A percentile compares a stretch with the other conserved stretches of the same genome.
Evolutionary conservation across 345 rosid species (phyloP).

Genomic region (Hibiscus syriacus): DNA sequence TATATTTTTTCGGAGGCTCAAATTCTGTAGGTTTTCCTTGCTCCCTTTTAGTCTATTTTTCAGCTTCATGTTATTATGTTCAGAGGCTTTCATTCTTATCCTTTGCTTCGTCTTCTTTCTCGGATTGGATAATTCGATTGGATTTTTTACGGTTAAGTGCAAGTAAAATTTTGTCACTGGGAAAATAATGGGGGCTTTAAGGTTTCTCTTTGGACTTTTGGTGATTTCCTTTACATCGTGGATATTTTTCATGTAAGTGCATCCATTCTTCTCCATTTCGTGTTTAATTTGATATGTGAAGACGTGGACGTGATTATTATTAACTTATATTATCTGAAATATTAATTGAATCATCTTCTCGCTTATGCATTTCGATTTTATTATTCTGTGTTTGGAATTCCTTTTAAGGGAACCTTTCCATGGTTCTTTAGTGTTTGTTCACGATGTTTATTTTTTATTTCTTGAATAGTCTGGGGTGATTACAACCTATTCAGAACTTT

Average conservation of each 20-base stretch:
- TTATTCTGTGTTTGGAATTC: neutral
- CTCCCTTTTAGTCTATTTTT: neutral
- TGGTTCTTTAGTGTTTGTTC: neutral
- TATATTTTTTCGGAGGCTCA: slow-evolving; percentile 8
- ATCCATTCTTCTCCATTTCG: neutral
- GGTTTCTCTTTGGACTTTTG: slow-evolving; percentile 77
- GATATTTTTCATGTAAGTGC: slow-evolving; percentile 77
- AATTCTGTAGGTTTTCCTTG: slow-evolving; percentile 17
- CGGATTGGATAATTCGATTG: slow-evolving; percentile 20
- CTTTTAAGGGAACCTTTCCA: neutral
- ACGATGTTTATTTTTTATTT: too few species aligned
- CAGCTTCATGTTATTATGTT: slow-evolving; percentile 28
- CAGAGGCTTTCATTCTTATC: slow-evolving; percentile 11
- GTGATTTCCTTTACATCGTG: slow-evolving; percentile 62
- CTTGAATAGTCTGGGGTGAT: too few species aligned
- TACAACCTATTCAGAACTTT: too few species aligned
- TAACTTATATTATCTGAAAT: neutral
- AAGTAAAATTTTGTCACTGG: slow-evolving; percentile 1
- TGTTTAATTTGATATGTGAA: neutral
- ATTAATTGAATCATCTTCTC: neutral
- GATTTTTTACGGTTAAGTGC: neutral
- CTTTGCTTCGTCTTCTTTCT: neutral
- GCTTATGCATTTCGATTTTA: neutral
- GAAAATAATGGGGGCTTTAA: slow-evolving; percentile 59
- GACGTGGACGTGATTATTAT: neutral